These are phyloP conservation scores for Penicillium sclerotigenum DNA, from an alignment of 2,329 filamentous ascomycete genomes.

Conservation along the genomic window DNA sequence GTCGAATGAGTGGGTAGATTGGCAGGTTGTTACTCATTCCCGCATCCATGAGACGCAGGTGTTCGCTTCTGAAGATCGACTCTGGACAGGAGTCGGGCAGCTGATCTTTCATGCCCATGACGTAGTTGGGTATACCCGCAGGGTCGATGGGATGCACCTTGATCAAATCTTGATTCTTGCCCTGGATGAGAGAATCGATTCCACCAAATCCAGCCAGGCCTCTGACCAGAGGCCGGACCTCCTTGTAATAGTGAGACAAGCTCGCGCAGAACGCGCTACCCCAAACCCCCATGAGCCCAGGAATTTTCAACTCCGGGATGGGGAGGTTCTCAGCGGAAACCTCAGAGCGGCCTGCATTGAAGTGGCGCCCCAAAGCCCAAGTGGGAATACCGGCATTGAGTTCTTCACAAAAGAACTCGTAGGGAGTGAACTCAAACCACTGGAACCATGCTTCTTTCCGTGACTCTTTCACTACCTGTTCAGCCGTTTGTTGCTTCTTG, in stretches of 20 bases:
- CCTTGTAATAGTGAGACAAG: constrained; percentile 90
- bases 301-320: constrained; percentile 78
- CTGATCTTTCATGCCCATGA: constrained; percentile 71
- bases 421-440: constrained; percentile 94
- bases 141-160: constrained; percentile 95
- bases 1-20: constrained; percentile 87
- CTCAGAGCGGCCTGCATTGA: constrained; percentile 67
- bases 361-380: constrained; percentile 84
- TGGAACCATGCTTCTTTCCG: constrained; percentile 83
- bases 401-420: constrained; percentile 94
- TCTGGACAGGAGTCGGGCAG: constrained; percentile 75
- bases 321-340: constrained; percentile 63
- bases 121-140: constrained; percentile 85
- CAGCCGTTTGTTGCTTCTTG: constrained; percentile 29
- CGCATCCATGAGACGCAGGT: constrained; percentile 88
- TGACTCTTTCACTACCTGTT: constrained; percentile 46
- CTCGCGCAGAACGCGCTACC: constrained; percentile 96
- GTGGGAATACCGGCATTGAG: constrained; percentile 88
- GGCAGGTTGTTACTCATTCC: constrained; percentile 99
- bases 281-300: constrained; percentile 88
- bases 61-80: constrained; percentile 66
- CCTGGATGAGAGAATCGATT: constrained; percentile 78
- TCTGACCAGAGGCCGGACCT: constrained; percentile 77
- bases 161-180: constrained; percentile 76
- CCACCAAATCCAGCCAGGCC: constrained; percentile 70